Evolutionary conservation across 2,329 filamentous ascomycete species (phyloP).

Genomic region (Stachybotrys elegans): DNA sequence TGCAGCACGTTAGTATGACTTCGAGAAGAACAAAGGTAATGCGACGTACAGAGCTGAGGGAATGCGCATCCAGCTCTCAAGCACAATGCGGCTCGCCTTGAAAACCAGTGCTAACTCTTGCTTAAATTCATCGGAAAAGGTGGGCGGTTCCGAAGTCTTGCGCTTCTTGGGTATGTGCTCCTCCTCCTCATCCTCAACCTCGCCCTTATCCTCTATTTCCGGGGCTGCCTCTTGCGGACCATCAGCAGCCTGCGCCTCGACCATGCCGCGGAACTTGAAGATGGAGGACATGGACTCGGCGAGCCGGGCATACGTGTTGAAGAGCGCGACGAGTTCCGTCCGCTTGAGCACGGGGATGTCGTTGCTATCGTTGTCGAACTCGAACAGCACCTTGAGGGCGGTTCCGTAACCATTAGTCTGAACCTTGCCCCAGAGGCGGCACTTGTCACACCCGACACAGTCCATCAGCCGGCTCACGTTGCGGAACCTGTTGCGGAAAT

Average conservation of each 20-base stretch:
- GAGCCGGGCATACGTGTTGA: constrained; percentile 89
- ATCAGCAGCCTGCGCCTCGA: constrained; percentile 28
- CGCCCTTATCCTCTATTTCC: constrained; percentile 25
- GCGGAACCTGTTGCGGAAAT: constrained; percentile 94
- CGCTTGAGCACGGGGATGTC: constrained; percentile 69
- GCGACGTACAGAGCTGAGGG: constrained; percentile 65
- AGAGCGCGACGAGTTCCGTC: constrained; percentile 87
- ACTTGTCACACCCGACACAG: constrained; percentile 98
- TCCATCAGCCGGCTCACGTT: constrained; percentile 98
- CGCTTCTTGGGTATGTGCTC: constrained; percentile 14
- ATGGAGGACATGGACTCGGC: constrained; percentile 75
- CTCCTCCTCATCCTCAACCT: constrained; percentile 36
- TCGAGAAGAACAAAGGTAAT: no score
- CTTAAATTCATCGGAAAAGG: constrained; percentile 51
- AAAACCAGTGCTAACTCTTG: constrained; percentile 61
- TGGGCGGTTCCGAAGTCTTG: background rate
- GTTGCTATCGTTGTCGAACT: constrained; percentile 69
- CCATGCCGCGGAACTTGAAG: constrained; percentile 61
- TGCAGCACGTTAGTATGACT: constrained; percentile 17
- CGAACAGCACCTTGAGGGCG: constrained; percentile 91
- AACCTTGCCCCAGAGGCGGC: constrained; percentile 93
- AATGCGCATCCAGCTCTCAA: constrained; percentile 64
- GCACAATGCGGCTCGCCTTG: constrained; percentile 58
- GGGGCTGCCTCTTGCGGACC: constrained; percentile 15
- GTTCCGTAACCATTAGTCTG: constrained; percentile 94